phyloP scores from a whole-genome alignment of 2,329 filamentous ascomycete species.

The Tolypocladium guangdongense region DNA sequence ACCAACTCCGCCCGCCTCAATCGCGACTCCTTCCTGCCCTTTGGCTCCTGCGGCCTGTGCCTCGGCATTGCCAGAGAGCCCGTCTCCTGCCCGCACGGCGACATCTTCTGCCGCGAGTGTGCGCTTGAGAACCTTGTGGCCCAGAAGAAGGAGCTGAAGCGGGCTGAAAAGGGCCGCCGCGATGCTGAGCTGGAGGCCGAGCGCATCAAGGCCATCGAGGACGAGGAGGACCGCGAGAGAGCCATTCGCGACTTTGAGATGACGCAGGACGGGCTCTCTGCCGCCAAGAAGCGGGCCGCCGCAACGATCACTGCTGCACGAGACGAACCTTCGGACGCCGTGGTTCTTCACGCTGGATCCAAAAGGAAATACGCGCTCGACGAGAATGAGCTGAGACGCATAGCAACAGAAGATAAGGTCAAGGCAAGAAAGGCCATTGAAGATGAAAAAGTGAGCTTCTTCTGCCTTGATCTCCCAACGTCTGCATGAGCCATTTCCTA shows the following conservation, averaged over 20 bases:
- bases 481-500: background rate
- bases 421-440: slow-evolving; percentile 62
- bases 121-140: slow-evolving; percentile 82
- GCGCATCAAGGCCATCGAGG: slow-evolving; percentile 47
- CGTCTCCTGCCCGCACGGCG: slow-evolving; percentile 72
- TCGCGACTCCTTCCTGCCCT: slow-evolving; percentile 85
- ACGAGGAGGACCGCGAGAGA: slow-evolving; percentile 58
- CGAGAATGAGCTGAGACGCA: slow-evolving; percentile 61
- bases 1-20: slow-evolving; percentile 72
- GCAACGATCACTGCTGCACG: background rate
- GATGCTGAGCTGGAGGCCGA: slow-evolving; percentile 49
- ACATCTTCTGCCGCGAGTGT: slow-evolving; percentile 93
- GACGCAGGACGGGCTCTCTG: slow-evolving; percentile 60
- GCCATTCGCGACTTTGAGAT: slow-evolving; percentile 76
- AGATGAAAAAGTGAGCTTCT: slow-evolving; percentile 52
- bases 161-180: slow-evolving; percentile 57
- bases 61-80: slow-evolving; percentile 71
- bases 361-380: slow-evolving; percentile 71
- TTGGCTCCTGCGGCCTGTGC: slow-evolving; percentile 81
- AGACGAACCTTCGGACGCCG: background rate
- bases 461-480: background rate
- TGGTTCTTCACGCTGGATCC: slow-evolving; percentile 11
- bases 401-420: slow-evolving; percentile 57
- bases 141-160: slow-evolving; percentile 84
- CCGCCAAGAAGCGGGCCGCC: slow-evolving; percentile 28